A percentile compares a stretch with the other conserved stretches of the same genome.
phyloP scores from a whole-genome alignment of 345 rosid genomes.

The Citrus inodora region DNA sequence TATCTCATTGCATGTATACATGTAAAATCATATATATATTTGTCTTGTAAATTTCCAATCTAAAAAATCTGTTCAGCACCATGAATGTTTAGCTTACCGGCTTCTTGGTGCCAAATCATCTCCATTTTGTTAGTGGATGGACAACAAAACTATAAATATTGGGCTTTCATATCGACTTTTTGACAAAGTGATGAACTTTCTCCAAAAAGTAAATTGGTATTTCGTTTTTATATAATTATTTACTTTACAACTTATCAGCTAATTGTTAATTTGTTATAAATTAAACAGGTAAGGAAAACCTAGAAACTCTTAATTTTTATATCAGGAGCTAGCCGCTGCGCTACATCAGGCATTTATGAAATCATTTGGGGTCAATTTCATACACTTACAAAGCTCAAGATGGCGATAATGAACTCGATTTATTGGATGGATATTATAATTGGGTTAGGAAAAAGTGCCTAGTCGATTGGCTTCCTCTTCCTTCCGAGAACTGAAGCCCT shows the following conservation, averaged over 20 bases:
- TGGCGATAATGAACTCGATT: neutral
- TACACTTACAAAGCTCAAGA: neutral
- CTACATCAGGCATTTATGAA: neutral
- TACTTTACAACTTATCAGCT: neutral
- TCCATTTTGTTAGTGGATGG: too few relatives aligned
- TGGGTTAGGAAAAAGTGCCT: constrained; percentile 10
- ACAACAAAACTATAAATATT: neutral
- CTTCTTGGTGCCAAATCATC: too few relatives aligned
- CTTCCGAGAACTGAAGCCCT: constrained; percentile 86
- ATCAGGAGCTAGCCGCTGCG: neutral
- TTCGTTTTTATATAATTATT: neutral
- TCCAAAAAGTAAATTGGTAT: too few relatives aligned
- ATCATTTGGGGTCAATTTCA: neutral
- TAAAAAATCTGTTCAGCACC: neutral
- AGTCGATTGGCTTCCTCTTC: constrained; percentile 58
- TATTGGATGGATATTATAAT: neutral
- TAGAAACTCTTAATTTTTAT: neutral
- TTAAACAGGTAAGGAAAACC: neutral
- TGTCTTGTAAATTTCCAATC: neutral
- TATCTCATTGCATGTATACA: too few relatives aligned
- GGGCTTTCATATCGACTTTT: too few relatives aligned
- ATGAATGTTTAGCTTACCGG: too few relatives aligned
- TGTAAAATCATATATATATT: neutral
- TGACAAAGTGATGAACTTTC: neutral
- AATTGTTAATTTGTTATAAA: neutral